These are phyloP conservation scores for Leccinum pellstonianum DNA, from an alignment of 768 basidiomycete species.

Conservation along the genomic window DNA sequence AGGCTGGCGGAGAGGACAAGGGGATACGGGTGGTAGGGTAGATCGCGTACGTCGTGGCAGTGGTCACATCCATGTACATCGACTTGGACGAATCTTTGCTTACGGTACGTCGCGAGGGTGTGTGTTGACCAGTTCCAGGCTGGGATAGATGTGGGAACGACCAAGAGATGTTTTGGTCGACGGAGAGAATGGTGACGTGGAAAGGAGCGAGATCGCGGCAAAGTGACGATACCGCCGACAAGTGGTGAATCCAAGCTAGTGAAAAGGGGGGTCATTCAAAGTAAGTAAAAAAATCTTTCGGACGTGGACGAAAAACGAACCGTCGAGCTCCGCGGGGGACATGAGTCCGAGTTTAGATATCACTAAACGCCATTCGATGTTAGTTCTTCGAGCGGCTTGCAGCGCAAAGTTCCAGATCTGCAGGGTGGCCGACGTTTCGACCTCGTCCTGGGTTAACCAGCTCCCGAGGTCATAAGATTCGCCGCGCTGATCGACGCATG, in stretches of 20 bases:
- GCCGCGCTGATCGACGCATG: constrained; percentile 75
- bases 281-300: no score
- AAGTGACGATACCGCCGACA: constrained; percentile 41
- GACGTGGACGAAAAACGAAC: constrained; percentile 44
- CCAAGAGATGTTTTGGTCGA: constrained; percentile 61
- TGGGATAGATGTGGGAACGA: constrained; percentile 44
- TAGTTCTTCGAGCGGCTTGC: constrained; percentile 59
- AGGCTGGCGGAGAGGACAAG: constrained; percentile 38
- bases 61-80: constrained; percentile 34
- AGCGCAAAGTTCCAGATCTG: constrained; percentile 72
- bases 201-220: constrained; percentile 47
- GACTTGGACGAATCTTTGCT: constrained; percentile 33
- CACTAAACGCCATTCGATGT: constrained; percentile 79
- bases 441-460: constrained; percentile 57
- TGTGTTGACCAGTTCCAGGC: constrained; percentile 19
- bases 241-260: constrained; percentile 65
- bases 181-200: constrained; percentile 60
- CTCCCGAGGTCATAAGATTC: constrained; percentile 69
- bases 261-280: constrained; percentile 4
- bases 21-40: constrained; percentile 43
- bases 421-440: constrained; percentile 47
- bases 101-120: constrained; percentile 29
- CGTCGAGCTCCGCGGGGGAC: constrained; percentile 57
- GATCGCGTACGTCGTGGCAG: constrained; percentile 50
- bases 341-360: constrained; percentile 68